These are phyloP conservation scores for Pseudevernia furfuracea DNA, from an alignment of 495 filamentous ascomycete species.

Conservation along the genomic window DNA sequence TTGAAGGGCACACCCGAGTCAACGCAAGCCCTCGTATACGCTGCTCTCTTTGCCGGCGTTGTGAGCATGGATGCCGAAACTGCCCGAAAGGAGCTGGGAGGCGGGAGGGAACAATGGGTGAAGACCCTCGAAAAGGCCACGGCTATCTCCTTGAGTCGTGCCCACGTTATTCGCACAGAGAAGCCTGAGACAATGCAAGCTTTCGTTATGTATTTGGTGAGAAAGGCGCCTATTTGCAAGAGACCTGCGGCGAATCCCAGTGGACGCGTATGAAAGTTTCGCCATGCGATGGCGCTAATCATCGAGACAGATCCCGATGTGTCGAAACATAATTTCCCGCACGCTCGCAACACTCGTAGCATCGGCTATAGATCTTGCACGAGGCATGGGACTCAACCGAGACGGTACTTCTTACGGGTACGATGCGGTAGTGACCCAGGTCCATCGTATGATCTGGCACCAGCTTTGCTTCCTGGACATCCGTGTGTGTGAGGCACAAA, in stretches of 20 bases:
- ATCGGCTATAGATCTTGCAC: constrained; percentile 61
- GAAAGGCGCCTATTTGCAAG: constrained; percentile 9
- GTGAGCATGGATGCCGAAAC: constrained; percentile 53
- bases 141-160: constrained; percentile 55
- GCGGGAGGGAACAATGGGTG: constrained; percentile 44
- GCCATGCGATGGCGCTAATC: neutral
- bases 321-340: constrained; percentile 59
- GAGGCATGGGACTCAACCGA: constrained; percentile 69
- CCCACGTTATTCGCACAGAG: constrained; percentile 61
- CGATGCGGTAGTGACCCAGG: constrained; percentile 59
- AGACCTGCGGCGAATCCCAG: neutral
- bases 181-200: constrained; percentile 65
- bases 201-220: constrained; percentile 42
- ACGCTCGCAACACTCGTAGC: constrained; percentile 64
- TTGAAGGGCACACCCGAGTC: constrained; percentile 51
- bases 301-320: constrained; percentile 52
- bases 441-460: constrained; percentile 72
- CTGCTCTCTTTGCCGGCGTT: constrained; percentile 57
- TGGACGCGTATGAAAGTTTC: neutral
- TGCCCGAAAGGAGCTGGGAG: constrained; percentile 42
- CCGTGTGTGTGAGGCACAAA: constrained; percentile 67
- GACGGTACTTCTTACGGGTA: constrained; percentile 51
- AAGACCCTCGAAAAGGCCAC: constrained; percentile 54
- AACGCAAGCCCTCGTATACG: constrained; percentile 58
- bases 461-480: constrained; percentile 69